Evolutionary conservation across 805 yeast species (phyloP).

Genomic region (Jamesozyma lodderae): DNA sequence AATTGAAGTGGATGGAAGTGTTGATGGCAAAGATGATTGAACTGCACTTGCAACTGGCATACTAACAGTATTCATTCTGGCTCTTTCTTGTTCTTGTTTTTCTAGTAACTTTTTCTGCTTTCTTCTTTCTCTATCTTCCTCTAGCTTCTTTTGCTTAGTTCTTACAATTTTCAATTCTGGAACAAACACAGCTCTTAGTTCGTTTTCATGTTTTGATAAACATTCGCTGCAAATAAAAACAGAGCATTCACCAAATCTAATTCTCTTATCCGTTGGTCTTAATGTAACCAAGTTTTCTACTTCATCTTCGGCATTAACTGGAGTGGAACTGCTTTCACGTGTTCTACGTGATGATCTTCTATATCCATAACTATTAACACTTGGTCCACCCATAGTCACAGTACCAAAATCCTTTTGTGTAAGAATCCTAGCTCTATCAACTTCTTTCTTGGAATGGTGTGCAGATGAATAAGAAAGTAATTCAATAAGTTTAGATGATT

Average conservation of each 20-base stretch:
- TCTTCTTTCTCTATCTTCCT: conserved; percentile 25
- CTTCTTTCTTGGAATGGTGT: conserved; percentile 6
- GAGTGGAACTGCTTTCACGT: not conserved
- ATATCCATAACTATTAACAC: conserved; percentile 1
- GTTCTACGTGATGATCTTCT: conserved; percentile 16
- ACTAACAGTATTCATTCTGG: not conserved
- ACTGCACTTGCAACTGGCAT: no score
- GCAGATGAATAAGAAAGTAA: conserved; percentile 7
- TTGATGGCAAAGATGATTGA: not conserved
- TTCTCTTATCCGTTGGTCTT: conserved; percentile 22
- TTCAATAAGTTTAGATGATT: conserved; percentile 11
- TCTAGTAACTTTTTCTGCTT: conserved; percentile 17
- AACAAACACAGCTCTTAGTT: conserved; percentile 16
- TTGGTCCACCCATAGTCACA: conserved; percentile 15
- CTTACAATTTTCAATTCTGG: conserved; percentile 20
- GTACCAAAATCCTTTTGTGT: conserved; percentile 15
- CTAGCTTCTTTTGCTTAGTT: conserved; percentile 18
- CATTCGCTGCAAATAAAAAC: conserved; percentile 24
- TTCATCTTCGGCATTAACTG: not conserved
- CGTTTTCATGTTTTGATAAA: conserved; percentile 16
- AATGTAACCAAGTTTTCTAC: conserved; percentile 1
- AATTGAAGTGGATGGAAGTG: not conserved
- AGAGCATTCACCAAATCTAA: conserved; percentile 14
- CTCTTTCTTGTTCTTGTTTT: conserved; percentile 7
- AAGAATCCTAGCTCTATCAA: conserved; percentile 1